phyloP scores from a whole-genome alignment of 139 green algal genomes.

The Chlamydomonas sphaeroides region DNA sequence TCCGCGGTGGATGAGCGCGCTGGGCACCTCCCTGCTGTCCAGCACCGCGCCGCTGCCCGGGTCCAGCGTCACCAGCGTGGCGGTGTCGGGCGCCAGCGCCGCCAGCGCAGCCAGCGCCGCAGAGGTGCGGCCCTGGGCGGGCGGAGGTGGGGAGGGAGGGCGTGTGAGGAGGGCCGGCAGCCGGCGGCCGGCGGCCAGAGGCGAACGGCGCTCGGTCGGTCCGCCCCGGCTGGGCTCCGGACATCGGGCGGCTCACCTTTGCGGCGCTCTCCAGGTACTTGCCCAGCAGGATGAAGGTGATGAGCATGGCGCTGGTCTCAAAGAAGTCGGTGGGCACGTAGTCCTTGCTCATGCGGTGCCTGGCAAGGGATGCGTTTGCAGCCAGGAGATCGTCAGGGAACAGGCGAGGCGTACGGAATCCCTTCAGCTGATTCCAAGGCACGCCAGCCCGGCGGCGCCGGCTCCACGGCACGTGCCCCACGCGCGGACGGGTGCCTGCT shows the following conservation, averaged over 20 bases:
- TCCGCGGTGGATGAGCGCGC: conserved; percentile 83
- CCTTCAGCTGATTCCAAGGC: no score
- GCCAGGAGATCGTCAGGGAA: no score
- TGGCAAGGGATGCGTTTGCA: no score
- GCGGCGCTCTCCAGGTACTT: conserved; percentile 86
- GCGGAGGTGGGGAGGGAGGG: not conserved
- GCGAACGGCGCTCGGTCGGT: no score
- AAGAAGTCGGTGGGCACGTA: conserved; percentile 95
- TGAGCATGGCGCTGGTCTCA: conserved; percentile 96
- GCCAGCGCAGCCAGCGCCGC: conserved; percentile 81
- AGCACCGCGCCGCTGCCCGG: conserved; percentile 57
- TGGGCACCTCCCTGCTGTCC: conserved; percentile 75
- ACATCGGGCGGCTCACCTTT: conserved; percentile 52
- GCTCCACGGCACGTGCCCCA: no score
- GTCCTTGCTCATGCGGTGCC: conserved; percentile 8
- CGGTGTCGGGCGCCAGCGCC: conserved; percentile 77
- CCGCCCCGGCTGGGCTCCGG: not conserved
- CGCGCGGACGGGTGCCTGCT: no score
- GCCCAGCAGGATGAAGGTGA: conserved; percentile 96
- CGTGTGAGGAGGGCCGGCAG: no score
- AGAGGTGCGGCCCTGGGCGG: conserved; percentile 70
- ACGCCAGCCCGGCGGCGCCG: no score
- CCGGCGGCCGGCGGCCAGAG: no score
- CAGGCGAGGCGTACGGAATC: no score
- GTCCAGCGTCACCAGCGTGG: conserved; percentile 79